Conservation (phyloP, 257 asterid genomes). For the Fraxinus quadrangulata region DNA sequence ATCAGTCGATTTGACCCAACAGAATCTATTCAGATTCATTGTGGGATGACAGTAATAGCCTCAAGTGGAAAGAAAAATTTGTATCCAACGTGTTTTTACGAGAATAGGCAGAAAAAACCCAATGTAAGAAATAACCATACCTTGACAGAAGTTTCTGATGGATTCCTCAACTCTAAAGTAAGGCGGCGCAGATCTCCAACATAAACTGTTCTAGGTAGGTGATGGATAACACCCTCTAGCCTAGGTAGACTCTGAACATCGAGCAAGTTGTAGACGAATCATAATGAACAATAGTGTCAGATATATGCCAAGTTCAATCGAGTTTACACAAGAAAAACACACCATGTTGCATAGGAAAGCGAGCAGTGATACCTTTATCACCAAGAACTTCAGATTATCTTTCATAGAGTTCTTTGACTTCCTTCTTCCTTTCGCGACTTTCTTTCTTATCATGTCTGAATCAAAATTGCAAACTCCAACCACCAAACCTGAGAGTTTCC, state of each 20-base stretch:
- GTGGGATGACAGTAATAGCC: not conserved
- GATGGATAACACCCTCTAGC: slow-evolving; percentile 72
- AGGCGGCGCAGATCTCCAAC: slow-evolving; percentile 81
- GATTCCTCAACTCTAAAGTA: slow-evolving; percentile 81
- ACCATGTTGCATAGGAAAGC: slow-evolving; percentile 1
- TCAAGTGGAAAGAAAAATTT: not conserved
- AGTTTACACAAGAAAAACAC: slow-evolving; percentile 26
- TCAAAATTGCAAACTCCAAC: slow-evolving; percentile 73
- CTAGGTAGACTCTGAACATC: slow-evolving; percentile 76
- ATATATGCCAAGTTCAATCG: not conserved
- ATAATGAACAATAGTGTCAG: slow-evolving; percentile 1
- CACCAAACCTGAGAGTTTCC: slow-evolving; percentile 92
- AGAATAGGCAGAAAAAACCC: not conserved
- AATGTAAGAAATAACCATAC: slow-evolving; percentile 36
- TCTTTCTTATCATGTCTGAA: slow-evolving; percentile 57
- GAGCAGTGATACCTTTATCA: slow-evolving; percentile 62
- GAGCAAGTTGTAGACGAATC: slow-evolving; percentile 37
- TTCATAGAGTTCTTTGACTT: slow-evolving; percentile 48
- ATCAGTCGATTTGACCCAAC: not conserved
- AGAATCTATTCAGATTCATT: not conserved
- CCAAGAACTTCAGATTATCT: slow-evolving; percentile 73
- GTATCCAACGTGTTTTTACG: slow-evolving; percentile 23
- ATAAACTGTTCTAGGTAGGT: slow-evolving; percentile 68
- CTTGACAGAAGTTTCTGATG: slow-evolving; percentile 75
- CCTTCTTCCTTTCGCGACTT: slow-evolving; percentile 55